Evolutionary conservation across 164 flowering plant species (phyloP), one percentile per base, ranked within the genome.

Genomic region (Sextonia rubra): DNA sequence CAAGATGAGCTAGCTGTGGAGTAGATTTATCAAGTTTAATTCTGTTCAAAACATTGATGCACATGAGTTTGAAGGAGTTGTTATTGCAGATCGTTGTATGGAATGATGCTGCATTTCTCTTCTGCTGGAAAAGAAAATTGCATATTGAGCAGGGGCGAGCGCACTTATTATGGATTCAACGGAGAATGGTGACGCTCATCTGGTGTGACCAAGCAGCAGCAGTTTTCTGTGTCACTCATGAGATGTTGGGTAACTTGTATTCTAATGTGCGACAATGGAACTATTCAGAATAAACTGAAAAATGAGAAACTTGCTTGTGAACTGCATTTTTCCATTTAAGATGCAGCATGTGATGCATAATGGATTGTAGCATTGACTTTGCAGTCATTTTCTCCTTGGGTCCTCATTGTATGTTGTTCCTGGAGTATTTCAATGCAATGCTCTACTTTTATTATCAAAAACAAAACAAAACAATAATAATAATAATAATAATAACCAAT

Each of bases 1-100:
- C 47, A 29, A 64, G 66, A 37, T 61, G 73, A 71, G 22, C 30
- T 25, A 71, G 22, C 30, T 25, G 56, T 71, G 32, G 47, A 62
- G 47, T 27, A 70, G 63, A 29, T n/a, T 15, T 52, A 4, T 20
- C 58, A 52, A 61, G 26, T 18, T 61, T 61, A 25, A 61, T 61
- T 2, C 15, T 25, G 22, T 61, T 12, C 27, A 22, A 24, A 12
- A 12, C 64, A 23, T 25, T 23, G 26, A n/a, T 61, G 15, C 14
- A 14, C 17, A 8, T 17, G 61, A 58, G 61, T 23, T 58, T 58
- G 23, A 58, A 58, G 23, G 23, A 23, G 24, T 58, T 58, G 8
- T 58, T 58, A 58, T 23, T 3, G 23, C 18, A 58, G 23, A 18
- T 61, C 4, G 18, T 61, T 61, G 27, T 24, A 61, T 61, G 26